Percentiles rank a stretch among this genome's conserved stretches.
Conservation (phyloP, 2,329 filamentous ascomycete genomes). For the Calonectria henricotiae region DNA sequence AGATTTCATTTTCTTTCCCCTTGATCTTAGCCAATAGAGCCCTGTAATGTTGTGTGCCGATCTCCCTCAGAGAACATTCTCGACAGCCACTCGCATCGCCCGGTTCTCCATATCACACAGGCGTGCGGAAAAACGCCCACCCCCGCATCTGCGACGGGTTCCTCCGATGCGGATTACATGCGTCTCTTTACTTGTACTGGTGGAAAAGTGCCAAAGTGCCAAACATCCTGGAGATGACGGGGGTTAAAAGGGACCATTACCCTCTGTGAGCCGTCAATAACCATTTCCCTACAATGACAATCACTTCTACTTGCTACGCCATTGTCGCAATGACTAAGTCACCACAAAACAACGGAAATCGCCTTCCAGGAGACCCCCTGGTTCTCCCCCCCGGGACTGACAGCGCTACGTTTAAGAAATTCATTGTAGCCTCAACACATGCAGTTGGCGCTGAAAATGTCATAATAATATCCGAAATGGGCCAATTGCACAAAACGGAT, state of each 20-base stretch:
- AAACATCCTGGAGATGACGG: neutral
- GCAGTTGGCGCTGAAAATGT: constrained; percentile 36
- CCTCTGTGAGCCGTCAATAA: too few species aligned
- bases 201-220: neutral
- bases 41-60: neutral
- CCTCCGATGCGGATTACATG: neutral
- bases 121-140: constrained; percentile 10
- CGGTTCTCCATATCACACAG: neutral
- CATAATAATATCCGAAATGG: constrained; percentile 24
- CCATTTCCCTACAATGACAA: neutral
- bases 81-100: neutral
- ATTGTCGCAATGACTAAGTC: constrained; percentile 1
- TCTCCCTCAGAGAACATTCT: neutral
- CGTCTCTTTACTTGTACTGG: neutral
- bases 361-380: constrained; percentile 23
- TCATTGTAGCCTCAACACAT: constrained; percentile 25
- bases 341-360: neutral
- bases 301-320: neutral
- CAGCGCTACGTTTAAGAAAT: constrained; percentile 31
- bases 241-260: neutral
- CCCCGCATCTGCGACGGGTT: neutral
- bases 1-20: too few species aligned
- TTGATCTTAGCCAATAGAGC: neutral
- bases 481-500: constrained; percentile 33
- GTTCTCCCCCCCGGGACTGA: constrained; percentile 35